Percentiles rank a stretch among this genome's conserved stretches.
phyloP scores from a whole-genome alignment of 1,284 basidiomycete genomes.

The Gomphus sp. region DNA sequence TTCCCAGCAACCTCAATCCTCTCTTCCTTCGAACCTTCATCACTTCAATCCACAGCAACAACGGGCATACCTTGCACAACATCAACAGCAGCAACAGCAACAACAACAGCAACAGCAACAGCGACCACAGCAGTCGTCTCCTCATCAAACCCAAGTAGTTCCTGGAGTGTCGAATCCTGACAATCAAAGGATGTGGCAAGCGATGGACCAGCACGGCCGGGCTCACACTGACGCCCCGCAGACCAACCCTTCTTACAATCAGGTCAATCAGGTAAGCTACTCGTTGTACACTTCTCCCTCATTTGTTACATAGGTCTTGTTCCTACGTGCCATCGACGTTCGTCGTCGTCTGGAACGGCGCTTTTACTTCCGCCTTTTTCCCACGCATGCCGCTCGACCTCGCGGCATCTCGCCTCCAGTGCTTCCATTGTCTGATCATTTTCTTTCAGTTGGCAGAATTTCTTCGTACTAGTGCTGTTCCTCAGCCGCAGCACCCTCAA shows the following conservation, averaged over 20 bases:
- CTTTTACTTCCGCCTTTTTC: neutral
- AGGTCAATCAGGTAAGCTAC: neutral
- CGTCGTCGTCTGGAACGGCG: neutral
- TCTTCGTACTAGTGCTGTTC: neutral
- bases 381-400: neutral
- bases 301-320: neutral
- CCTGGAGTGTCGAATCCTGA: conserved; percentile 7
- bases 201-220: conserved; percentile 5
- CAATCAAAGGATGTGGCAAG: conserved; percentile 8
- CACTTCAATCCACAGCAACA: neutral
- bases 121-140: conserved; percentile 2
- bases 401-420: too few relatives aligned
- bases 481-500: neutral
- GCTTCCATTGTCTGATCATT: neutral
- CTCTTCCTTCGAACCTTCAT: neutral
- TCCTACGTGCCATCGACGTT: neutral
- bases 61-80: conserved; percentile 1
- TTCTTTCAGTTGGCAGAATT: neutral
- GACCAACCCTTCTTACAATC: neutral
- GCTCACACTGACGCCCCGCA: conserved; percentile 4
- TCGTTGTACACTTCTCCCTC: neutral
- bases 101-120: neutral
- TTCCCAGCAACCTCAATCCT: conserved; percentile 1
- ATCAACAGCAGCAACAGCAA: conserved; percentile 2
- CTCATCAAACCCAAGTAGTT: conserved; percentile 2